These are phyloP conservation scores for Hericium coralloides DNA, from an alignment of 768 basidiomycete genomes.

Conservation along the genomic window DNA sequence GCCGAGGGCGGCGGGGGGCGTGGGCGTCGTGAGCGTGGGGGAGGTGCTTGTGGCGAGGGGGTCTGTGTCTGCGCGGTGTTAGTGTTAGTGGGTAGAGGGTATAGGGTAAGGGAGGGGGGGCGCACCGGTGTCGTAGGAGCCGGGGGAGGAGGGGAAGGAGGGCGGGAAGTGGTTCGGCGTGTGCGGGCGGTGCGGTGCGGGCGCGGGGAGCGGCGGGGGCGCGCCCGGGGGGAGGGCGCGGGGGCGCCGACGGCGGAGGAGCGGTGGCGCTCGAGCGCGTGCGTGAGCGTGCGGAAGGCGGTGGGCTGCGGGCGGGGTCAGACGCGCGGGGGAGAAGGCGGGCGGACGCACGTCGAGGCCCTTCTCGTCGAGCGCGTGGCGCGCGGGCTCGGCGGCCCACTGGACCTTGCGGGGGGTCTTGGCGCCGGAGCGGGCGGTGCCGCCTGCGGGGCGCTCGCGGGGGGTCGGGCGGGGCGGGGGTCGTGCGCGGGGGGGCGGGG, in stretches of 20 bases:
- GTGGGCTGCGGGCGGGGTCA: conserved; percentile 23
- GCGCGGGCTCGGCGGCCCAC: conserved; percentile 8
- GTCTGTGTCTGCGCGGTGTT: neutral
- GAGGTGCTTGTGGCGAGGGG: neutral
- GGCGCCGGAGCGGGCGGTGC: conserved; percentile 1
- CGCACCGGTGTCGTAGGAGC: conserved; percentile 19
- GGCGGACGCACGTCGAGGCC: conserved; percentile 40
- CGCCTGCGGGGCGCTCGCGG: neutral
- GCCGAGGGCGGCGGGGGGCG: conserved; percentile 17
- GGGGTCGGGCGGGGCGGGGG: neutral
- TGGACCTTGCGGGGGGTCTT: conserved; percentile 13
- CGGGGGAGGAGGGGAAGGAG: conserved; percentile 9
- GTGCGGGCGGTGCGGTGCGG: conserved; percentile 7
- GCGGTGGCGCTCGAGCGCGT: conserved; percentile 44
- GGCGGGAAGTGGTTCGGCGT: conserved; percentile 3
- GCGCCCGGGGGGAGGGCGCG: conserved; percentile 5
- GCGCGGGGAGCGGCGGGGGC: conserved; percentile 8
- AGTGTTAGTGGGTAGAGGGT: neutral
- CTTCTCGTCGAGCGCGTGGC: conserved; percentile 42
- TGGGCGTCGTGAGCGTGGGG: neutral
- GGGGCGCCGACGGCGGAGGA: conserved; percentile 16
- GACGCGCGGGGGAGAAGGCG: conserved; percentile 4
- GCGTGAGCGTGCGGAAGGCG: conserved; percentile 39
- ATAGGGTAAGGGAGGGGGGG: conserved; percentile 17
- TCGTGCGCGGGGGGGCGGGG: neutral